Percentiles rank a stretch among this genome's conserved stretches.
These are phyloP conservation scores for Penicillium nordicum DNA, from an alignment of 2,329 filamentous ascomycete species.

Conservation along the genomic window DNA sequence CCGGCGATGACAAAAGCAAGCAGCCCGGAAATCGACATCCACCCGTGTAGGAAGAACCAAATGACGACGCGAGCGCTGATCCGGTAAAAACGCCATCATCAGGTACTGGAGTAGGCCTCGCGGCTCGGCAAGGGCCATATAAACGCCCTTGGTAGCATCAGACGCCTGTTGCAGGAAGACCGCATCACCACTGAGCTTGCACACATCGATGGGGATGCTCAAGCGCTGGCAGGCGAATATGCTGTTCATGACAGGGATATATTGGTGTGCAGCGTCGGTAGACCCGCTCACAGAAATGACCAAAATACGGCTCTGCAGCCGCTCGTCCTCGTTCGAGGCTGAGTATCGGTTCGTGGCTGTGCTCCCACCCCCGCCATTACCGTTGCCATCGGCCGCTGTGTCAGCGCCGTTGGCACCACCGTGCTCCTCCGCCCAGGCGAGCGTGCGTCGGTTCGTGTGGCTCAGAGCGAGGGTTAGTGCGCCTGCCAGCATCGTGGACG, in stretches of 20 bases:
- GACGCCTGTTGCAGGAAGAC: conserved; percentile 92
- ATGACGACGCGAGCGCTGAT: conserved; percentile 60
- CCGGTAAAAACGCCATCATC: conserved; percentile 88
- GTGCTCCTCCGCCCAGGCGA: conserved; percentile 60
- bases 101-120: conserved; percentile 83
- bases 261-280: conserved; percentile 80
- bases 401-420: conserved; percentile 40
- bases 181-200: conserved; percentile 78
- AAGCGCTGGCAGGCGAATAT: conserved; percentile 92
- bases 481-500: conserved; percentile 84
- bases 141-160: conserved; percentile 68
- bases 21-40: conserved; percentile 93
- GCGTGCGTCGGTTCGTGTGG: conserved; percentile 80
- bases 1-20: conserved; percentile 91
- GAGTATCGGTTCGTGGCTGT: conserved; percentile 25
- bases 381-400: conserved; percentile 34
- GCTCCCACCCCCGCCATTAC: conserved; percentile 33
- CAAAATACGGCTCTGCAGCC: conserved; percentile 77
- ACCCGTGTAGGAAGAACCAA: conserved; percentile 77
- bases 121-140: conserved; percentile 61
- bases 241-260: conserved; percentile 97
- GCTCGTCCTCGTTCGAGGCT: conserved; percentile 28
- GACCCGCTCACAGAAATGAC: conserved; percentile 88
- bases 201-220: conserved; percentile 85
- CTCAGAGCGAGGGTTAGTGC: conserved; percentile 85